These are phyloP conservation scores for Pseudognaphalium luteoalbum DNA, from an alignment of 129 eudicot genomes.

Conservation along the genomic window DNA sequence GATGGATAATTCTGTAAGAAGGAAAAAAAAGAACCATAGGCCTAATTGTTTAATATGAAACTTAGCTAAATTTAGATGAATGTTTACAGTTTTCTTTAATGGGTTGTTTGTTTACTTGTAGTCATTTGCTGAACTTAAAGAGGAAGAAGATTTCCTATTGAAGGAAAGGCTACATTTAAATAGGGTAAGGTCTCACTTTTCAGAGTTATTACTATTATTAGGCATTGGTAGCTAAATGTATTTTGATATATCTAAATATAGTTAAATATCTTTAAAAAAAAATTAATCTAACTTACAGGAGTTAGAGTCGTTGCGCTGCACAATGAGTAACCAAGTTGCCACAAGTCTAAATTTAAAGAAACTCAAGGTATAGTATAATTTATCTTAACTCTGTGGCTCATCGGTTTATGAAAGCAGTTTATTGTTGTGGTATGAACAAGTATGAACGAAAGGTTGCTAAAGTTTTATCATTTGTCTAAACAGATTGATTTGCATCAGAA, in stretches of 20 bases:
- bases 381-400: too few species aligned
- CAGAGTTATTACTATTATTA: background rate
- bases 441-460: constrained; percentile 1
- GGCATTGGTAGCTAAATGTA: background rate
- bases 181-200: constrained; percentile 39
- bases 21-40: too few species aligned
- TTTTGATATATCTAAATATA: too few species aligned
- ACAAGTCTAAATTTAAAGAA: constrained; percentile 50
- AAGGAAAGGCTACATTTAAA: constrained; percentile 50
- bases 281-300: constrained; percentile 33
- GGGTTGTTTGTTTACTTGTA: constrained; percentile 18
- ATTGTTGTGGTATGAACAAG: background rate
- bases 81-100: background rate
- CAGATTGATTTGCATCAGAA: constrained; percentile 44
- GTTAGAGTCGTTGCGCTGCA: constrained; percentile 40
- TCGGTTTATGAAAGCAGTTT: background rate
- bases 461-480: constrained; percentile 6
- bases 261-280: background rate
- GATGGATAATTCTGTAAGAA: too few species aligned
- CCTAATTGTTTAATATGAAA: too few species aligned
- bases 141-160: constrained; percentile 53
- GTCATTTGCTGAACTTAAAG: constrained; percentile 60
- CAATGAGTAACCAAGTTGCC: constrained; percentile 45
- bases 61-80: background rate
- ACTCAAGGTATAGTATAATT: constrained; percentile 34